phyloP scores from a whole-genome alignment of 2,329 filamentous ascomycete species.

The Cucurbitaria berberidis region DNA sequence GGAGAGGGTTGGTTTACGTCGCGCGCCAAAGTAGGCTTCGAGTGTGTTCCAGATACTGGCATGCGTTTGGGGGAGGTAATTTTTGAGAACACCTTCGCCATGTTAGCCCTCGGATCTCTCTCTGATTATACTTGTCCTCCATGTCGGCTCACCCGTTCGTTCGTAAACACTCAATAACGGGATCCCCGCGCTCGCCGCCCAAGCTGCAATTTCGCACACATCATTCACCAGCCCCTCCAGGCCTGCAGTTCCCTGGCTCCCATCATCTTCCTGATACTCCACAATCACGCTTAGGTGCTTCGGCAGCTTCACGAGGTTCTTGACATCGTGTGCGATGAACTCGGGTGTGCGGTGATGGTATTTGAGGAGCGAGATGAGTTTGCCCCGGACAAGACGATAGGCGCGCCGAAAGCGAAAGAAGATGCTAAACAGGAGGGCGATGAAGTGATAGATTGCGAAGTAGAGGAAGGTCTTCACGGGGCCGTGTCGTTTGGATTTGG shows the following conservation, averaged over 20 bases:
- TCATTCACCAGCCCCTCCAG: conserved; percentile 87
- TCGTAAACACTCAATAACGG: conserved; percentile 90
- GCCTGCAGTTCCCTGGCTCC: conserved; percentile 70
- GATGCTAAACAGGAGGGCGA: conserved; percentile 85
- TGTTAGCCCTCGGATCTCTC: conserved; percentile 12
- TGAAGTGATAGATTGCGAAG: conserved; percentile 68
- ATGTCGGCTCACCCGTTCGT: conserved; percentile 70
- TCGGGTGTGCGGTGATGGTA: conserved; percentile 97
- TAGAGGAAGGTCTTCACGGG: conserved; percentile 69
- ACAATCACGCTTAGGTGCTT: conserved; percentile 88
- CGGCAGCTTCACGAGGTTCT: conserved; percentile 74
- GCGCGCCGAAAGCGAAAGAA: conserved; percentile 82
- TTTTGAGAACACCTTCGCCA: conserved; percentile 78
- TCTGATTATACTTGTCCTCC: neutral
- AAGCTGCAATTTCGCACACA: conserved; percentile 88
- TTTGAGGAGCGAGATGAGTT: conserved; percentile 80
- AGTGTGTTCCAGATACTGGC: conserved; percentile 79
- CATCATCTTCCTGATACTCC: conserved; percentile 69
- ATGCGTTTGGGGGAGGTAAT: conserved; percentile 84
- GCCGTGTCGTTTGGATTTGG: conserved; percentile 58
- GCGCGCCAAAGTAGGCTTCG: conserved; percentile 81
- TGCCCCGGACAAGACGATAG: conserved; percentile 79
- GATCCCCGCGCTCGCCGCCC: conserved; percentile 90
- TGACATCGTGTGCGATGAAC: conserved; percentile 87
- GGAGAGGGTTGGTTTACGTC: conserved; percentile 70